A percentile compares a stretch with the other conserved stretches of the same genome.
phyloP scores from a whole-genome alignment of 192 early-diverging fungal genomes.

The Spizellomyces punctatus region DNA sequence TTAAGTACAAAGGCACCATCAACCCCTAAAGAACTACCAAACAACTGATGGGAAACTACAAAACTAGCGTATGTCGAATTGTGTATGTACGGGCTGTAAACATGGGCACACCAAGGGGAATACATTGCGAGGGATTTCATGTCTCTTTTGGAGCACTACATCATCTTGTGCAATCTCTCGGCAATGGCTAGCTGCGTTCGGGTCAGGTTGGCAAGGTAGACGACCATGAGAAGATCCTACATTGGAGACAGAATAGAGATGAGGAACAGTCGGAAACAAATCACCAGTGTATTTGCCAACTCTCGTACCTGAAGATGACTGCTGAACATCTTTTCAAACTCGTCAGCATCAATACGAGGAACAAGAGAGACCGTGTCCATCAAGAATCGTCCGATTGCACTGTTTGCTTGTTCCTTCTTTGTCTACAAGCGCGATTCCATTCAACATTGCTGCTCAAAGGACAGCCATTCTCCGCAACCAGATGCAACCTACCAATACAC shows the following conservation, averaged over 20 bases:
- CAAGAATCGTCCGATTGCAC: constrained; percentile 85
- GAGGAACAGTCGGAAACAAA: background rate
- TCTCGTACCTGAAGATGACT: constrained; percentile 67
- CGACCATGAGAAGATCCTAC: constrained; percentile 94
- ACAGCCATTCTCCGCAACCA: background rate
- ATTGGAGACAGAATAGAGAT: background rate
- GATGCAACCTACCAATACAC: constrained; percentile 53
- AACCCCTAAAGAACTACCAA: too few relatives aligned
- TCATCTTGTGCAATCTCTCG: constrained; percentile 75
- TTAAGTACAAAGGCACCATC: too few relatives aligned
- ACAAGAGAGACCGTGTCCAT: constrained; percentile 91
- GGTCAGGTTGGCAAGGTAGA: constrained; percentile 93
- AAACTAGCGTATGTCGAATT: too few relatives aligned
- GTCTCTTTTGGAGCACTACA: constrained; percentile 12
- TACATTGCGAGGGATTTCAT: too few relatives aligned
- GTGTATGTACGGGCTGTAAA: too few relatives aligned
- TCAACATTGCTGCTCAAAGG: background rate
- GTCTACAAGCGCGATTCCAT: constrained; percentile 8
- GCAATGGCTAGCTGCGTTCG: constrained; percentile 94
- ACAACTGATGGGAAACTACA: too few relatives aligned
- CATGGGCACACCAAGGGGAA: too few relatives aligned
- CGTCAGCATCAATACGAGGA: constrained; percentile 79
- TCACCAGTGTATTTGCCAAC: background rate
- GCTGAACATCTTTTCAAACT: constrained; percentile 94
- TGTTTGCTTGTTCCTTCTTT: constrained; percentile 52